These are phyloP conservation scores for Didymella pomorum DNA, from an alignment of 2,329 filamentous ascomycete genomes.

Conservation along the genomic window DNA sequence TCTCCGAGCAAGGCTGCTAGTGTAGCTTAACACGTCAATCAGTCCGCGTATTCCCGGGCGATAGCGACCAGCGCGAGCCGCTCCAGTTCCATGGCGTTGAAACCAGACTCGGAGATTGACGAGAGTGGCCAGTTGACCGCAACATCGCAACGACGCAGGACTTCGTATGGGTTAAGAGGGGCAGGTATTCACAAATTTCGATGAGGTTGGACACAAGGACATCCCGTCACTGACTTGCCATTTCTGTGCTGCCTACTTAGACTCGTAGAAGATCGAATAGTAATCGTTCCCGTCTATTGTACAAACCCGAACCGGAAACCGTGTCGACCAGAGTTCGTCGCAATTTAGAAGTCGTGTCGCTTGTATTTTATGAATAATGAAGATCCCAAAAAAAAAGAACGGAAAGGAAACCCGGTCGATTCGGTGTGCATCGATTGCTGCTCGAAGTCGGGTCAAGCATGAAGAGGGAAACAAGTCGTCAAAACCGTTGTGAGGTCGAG, in stretches of 20 bases:
- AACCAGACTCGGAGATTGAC: neutral
- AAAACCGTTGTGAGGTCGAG: slow-evolving; percentile 3
- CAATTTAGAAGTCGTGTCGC: slow-evolving; percentile 17
- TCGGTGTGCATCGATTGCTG: slow-evolving; percentile 23
- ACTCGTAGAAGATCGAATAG: slow-evolving; percentile 17
- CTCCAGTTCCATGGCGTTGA: neutral
- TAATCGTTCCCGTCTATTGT: slow-evolving; percentile 31
- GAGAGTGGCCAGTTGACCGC: neutral
- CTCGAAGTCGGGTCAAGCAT: slow-evolving; percentile 8
- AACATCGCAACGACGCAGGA: neutral
- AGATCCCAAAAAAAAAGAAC: slow-evolving; percentile 26
- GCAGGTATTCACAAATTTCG: neutral
- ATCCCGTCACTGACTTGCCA: slow-evolving; percentile 20
- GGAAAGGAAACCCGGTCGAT: slow-evolving; percentile 21
- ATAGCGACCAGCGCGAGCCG: neutral
- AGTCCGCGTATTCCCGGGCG: neutral
- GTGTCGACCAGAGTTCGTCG: slow-evolving; percentile 18
- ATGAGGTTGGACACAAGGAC: neutral
- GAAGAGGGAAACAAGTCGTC: slow-evolving; percentile 15
- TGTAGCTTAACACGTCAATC: neutral
- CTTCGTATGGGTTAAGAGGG: neutral
- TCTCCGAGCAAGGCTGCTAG: slow-evolving; percentile 8
- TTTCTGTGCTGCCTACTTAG: slow-evolving; percentile 31
- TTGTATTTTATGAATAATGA: slow-evolving; percentile 25
- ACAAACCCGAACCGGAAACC: slow-evolving; percentile 30